Conservation (phyloP, 192 early-diverging fungal species). For the Piromyces finnis region DNA sequence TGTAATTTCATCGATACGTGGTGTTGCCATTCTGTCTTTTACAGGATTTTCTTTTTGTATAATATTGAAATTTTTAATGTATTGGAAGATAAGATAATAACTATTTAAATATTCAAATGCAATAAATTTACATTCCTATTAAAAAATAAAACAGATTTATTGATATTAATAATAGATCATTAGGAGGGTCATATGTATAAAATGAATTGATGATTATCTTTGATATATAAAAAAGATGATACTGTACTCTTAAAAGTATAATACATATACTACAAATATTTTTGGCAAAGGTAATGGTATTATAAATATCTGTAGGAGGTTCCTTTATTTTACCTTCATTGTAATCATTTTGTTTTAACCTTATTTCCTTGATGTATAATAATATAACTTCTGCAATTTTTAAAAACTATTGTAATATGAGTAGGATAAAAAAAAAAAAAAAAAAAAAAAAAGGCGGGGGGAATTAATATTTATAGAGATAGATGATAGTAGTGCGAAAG, state of each 20-base stretch:
- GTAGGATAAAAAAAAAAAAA: no score
- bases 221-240: no score
- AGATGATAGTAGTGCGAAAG: no score
- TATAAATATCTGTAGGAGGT: neutral
- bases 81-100: neutral
- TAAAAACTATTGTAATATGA: neutral
- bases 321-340: neutral
- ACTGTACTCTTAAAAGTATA: neutral
- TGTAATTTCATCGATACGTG: neutral
- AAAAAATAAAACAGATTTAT: no score
- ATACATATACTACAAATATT: neutral
- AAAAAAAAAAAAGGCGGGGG: no score
- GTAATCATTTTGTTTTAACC: neutral
- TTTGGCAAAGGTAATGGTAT: neutral
- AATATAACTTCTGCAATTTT: neutral
- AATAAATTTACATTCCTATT: neutral
- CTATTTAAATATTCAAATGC: neutral
- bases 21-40: neutral
- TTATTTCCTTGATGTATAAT: neutral
- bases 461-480: no score
- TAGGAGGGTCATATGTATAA: no score
- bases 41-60: neutral
- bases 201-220: no score
- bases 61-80: neutral
- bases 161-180: no score